Conservation (phyloP, 148 eudicot species). For the Dysphania ambrosioides region DNA sequence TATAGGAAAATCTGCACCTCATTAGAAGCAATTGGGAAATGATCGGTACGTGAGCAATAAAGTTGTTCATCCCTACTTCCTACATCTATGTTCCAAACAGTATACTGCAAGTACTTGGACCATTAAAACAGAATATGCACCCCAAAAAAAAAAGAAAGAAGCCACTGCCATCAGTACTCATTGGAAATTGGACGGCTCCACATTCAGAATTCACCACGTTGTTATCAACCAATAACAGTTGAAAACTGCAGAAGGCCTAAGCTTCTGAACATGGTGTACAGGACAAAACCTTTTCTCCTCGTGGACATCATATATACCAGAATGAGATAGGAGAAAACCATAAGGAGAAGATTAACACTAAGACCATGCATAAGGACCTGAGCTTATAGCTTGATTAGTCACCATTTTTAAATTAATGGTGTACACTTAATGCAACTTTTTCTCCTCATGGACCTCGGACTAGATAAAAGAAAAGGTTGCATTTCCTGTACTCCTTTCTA, state of each 20-base stretch:
- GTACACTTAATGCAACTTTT: background rate
- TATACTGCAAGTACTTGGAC: background rate
- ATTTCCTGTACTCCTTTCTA: too few relatives aligned
- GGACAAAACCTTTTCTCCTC: too few relatives aligned
- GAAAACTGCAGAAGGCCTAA: background rate
- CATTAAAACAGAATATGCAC: background rate
- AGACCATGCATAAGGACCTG: too few relatives aligned
- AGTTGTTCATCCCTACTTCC: background rate
- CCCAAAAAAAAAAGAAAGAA: too few relatives aligned
- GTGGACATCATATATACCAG: too few relatives aligned
- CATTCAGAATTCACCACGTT: background rate
- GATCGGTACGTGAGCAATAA: background rate
- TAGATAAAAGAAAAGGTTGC: background rate
- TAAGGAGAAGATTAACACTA: too few relatives aligned
- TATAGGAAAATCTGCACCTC: background rate
- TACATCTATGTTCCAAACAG: background rate
- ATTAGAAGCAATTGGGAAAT: background rate
- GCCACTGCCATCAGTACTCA: background rate
- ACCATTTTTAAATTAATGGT: background rate
- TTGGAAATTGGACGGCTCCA: background rate
- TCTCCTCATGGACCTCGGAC: background rate
- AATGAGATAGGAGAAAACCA: too few relatives aligned
- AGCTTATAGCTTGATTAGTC: background rate
- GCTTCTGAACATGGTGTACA: too few relatives aligned
- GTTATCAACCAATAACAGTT: background rate